Evolutionary conservation across 495 filamentous ascomycete species (phyloP), one percentile per base, ranked within the genome.

Genomic region (Hypoxylon crocopeplum): DNA sequence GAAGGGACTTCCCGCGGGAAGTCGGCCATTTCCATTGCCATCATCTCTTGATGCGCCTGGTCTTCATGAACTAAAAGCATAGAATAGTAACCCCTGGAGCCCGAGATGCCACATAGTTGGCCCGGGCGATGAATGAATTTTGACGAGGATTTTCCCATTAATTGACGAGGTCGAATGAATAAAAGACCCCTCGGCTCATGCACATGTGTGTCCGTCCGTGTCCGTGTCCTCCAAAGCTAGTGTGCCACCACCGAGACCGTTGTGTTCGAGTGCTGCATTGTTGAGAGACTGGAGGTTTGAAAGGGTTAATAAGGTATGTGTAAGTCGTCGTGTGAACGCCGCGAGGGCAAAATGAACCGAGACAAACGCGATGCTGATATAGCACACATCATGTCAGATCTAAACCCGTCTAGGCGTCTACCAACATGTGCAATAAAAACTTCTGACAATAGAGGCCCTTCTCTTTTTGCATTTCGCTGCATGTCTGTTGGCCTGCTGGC

Each of bases 11-110:
- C 34, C 15, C 38, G 33, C 13, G 32, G 25, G 50, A 40, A 47
- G 19, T 20, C 48, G 16, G 24, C 44, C 29, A 50, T 64, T 44
- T 59, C 48, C 36, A 11, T n/a, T 34, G 33, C 32, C 37, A 48
- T 58, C 4, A 27, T 27, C 4, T 27, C 13, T 53, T 21, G 21
- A 45, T 53, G 30, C 30, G 21, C 21, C 19, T 27, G 53, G 33
- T 42, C 32, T 13, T 15, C 37, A 37, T 24, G 32, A 38, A 16
- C 27, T n/a, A 54, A 59, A 44, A 37, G 54, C 15, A 40, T 29
- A 27, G 44, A 21, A 41, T 19, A 48, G 24, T 49, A 47, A 13
- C 29, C 16, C 38, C 40, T 27, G 17, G 40, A 21, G 17, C 24
- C 7, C 12, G n/a, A 32, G 37, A 51, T 19, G 34, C n/a, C 44